Evolutionary conservation across 768 basidiomycete species (phyloP), one percentile per base, ranked within the genome.

Genomic region (Grammothele lineata): DNA sequence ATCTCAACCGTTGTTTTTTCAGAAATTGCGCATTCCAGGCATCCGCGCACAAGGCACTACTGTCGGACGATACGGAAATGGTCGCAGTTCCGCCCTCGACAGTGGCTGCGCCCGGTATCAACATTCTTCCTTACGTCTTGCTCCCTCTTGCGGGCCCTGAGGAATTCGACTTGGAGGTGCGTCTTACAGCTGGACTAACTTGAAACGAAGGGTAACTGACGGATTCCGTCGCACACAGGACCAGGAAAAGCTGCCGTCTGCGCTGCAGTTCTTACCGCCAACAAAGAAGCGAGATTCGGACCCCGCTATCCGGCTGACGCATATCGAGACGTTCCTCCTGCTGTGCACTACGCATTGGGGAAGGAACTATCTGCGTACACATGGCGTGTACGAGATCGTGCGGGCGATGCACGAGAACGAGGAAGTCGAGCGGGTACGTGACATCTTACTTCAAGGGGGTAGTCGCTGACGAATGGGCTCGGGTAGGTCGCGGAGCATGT

Each of bases 101-200:
- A n/a, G 57, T 60, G 12, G 65, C 64, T 3, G 81, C 85, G 3
- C 80, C 88, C 2, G 92, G 93, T 4, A 81, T 97, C 27, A 86
- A 92, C 64, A 78, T 86, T 2, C 73, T 98, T 9, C 86, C 91
- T 0, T 87, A 83, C 60, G 73, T 99, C 10, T 74, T 99, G 3
- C 77, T 94, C 0, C 95, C 96, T 0, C 72, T 99, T 2, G 92
- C 95, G 34, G 94, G 95, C 5, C 87, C 92, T 1, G 96, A 98
- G 65, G 96, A 98, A 66, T 84, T 90, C 50, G 93, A 96, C 47
- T 73, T 95, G 1, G 94, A 97, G 51, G 91, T 90, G 55, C 43
- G 72, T 14, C 7, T 24, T 12, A 14, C 12, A 14, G 19, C 9
- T 19, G 22, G 1, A 32, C 24, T 3, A 9, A 17, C 18, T 32